Evolutionary conservation across 768 basidiomycete genomes (phyloP).

Genomic region (Suillus subalutaceus): DNA sequence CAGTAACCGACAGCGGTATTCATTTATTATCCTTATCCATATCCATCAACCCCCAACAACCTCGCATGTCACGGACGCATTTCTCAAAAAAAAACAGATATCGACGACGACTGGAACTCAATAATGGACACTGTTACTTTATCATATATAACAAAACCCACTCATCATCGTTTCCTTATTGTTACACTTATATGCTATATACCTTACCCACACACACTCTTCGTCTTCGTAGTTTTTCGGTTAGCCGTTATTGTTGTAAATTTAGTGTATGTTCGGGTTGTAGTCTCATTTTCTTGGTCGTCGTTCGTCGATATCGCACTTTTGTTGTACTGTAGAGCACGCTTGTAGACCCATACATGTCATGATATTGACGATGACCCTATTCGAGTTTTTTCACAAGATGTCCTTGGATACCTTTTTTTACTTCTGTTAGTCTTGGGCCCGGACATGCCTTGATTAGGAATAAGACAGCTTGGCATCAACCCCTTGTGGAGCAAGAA

Average conservation of each 20-base stretch:
- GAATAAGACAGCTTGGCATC: not conserved
- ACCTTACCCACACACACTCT: not conserved
- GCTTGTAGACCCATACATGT: slow-evolving; percentile 5
- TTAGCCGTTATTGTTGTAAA: slow-evolving; percentile 1
- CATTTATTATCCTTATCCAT: slow-evolving; percentile 32
- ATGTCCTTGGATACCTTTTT: not conserved
- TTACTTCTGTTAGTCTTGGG: not conserved
- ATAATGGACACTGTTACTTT: slow-evolving; percentile 11
- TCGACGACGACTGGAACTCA: slow-evolving; percentile 19
- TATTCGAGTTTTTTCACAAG: not conserved
- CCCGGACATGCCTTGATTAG: not conserved
- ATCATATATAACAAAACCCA: slow-evolving; percentile 5
- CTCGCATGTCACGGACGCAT: slow-evolving; percentile 20
- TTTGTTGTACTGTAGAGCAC: slow-evolving; percentile 2
- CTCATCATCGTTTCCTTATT: slow-evolving; percentile 7
- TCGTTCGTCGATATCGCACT: slow-evolving; percentile 6
- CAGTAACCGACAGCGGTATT: not conserved
- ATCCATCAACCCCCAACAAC: slow-evolving; percentile 12
- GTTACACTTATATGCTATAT: slow-evolving; percentile 6
- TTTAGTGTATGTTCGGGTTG: slow-evolving; percentile 3
- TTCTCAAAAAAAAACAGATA: slow-evolving; percentile 14
- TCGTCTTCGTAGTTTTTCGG: slow-evolving; percentile 2
- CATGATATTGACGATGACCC: slow-evolving; percentile 1
- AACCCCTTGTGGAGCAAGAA: not conserved
- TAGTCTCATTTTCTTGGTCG: slow-evolving; percentile 5